Evolutionary conservation across 2,329 filamentous ascomycete genomes (phyloP), one percentile per base, ranked within the genome.

Genomic region (Fusarium subtropicale): DNA sequence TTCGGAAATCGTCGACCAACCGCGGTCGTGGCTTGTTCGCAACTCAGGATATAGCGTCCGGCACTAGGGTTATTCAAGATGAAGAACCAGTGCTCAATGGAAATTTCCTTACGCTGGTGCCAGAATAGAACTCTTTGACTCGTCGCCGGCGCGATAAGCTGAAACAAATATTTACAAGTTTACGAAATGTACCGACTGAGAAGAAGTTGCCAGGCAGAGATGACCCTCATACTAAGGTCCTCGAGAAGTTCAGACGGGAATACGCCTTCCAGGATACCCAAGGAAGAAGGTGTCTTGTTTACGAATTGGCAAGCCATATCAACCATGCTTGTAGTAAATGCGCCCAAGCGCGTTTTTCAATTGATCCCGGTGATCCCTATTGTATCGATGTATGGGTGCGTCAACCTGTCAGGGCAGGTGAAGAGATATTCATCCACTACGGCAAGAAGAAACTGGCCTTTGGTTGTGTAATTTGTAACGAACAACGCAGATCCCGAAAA

Each of bases 361-460:
- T 60, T 15, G 52, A 72, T 10, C 33, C 56, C 12, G 26, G 12
- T 4, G 0, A 9, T 1, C 69, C 71, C 9, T 42, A 72, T 26
- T 4, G 9, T 3, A 77, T 79, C 16, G 55, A 26, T 0, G 58
- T 78, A 20, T 65, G 10, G 22, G 53, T 70, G 1, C 7, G 51
- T 9, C 66, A 45, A 12, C 8, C 45, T 4, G 38, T 83, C 31
- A 47, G 36, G 4, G 33, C 57, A 3, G 77, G 71, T 13, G 72
- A 81, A 7, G 75, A 82, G 66, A 64, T 83, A 33, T 78, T 78
- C 33, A 78, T 82, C 68, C 64, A 78, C 66, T 82, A 82, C 57
- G 9, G n/a, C 18, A 70, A 75, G 53, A 76, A 76, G 39, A 39
- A 39, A 5, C 60, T 76, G 54, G 52, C 64, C 12, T 79, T 78